Percentiles rank a stretch among this genome's conserved stretches.
Evolutionary conservation across 2,329 filamentous ascomycete genomes (phyloP).

Genomic region (Aspergillus vadensis): DNA sequence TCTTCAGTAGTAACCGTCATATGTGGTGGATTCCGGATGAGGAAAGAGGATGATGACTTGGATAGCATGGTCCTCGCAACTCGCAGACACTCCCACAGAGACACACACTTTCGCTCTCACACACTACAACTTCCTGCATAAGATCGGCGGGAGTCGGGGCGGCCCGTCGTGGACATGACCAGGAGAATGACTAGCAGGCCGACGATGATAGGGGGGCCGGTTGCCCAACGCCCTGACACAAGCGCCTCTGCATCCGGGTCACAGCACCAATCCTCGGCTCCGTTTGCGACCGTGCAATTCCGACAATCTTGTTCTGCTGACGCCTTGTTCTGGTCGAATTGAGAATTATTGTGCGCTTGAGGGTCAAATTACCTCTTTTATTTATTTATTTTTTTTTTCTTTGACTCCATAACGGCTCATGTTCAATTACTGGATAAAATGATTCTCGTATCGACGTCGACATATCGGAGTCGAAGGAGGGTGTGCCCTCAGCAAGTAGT

Average conservation of each 20-base stretch:
- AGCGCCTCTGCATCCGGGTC: constrained; percentile 25
- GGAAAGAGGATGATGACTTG: not conserved
- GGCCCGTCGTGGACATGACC: constrained; percentile 32
- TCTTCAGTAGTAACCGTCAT: not conserved
- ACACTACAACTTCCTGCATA: constrained; percentile 30
- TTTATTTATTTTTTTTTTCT: not conserved
- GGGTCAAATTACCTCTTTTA: not conserved
- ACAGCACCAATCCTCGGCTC: constrained; percentile 14
- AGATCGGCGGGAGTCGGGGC: constrained; percentile 35
- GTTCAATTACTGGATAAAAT: no score
- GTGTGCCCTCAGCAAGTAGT: no score
- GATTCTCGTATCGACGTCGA: no score
- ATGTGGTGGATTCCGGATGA: not conserved
- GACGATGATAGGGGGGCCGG: constrained; percentile 18
- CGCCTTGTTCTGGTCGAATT: not conserved
- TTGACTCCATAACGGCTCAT: not conserved
- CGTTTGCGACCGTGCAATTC: constrained; percentile 22
- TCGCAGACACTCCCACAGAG: not conserved
- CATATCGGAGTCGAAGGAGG: no score
- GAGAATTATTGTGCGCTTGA: not conserved
- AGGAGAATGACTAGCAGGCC: constrained; percentile 26
- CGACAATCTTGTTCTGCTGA: constrained; percentile 7
- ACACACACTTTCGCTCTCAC: not conserved
- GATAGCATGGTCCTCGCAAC: not conserved
- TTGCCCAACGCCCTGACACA: constrained; percentile 26